These are phyloP conservation scores for Cenchrus fungigraminus DNA, from an alignment of 176 grass and related monocot species.

Conservation along the genomic window DNA sequence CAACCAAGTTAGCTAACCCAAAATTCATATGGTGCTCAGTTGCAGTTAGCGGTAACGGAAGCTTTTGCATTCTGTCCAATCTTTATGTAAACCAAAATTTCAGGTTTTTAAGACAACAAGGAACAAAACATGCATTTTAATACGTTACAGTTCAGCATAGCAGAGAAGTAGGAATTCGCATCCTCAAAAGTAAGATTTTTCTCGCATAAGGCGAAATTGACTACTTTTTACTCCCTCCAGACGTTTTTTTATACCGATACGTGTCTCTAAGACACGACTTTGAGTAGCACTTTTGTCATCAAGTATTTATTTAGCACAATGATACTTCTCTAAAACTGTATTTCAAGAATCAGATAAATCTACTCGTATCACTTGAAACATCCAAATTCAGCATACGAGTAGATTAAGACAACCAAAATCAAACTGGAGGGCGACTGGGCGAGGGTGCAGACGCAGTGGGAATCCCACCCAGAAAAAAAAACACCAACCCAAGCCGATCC, in stretches of 20 bases:
- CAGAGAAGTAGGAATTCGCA: background rate
- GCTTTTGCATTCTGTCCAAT: background rate
- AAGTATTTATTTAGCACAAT: background rate
- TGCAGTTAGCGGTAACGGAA: background rate
- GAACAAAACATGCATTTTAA: background rate
- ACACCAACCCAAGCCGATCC: conserved; percentile 6
- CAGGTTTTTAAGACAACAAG: background rate
- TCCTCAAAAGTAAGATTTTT: background rate
- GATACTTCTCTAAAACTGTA: background rate
- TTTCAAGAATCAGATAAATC: background rate
- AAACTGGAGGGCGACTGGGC: background rate
- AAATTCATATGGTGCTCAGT: background rate
- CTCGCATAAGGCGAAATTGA: background rate
- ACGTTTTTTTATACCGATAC: background rate
- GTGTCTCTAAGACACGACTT: background rate
- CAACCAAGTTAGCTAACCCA: background rate
- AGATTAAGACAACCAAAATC: background rate
- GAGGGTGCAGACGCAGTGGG: background rate
- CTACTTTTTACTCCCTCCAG: background rate
- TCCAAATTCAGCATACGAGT: background rate
- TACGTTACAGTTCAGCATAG: background rate
- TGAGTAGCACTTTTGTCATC: background rate
- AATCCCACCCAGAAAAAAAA: background rate
- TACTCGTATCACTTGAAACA: background rate
- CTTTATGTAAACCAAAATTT: background rate